phyloP scores from a whole-genome alignment of 495 filamentous ascomycete genomes.

The Ascodesmis nigricans region DNA sequence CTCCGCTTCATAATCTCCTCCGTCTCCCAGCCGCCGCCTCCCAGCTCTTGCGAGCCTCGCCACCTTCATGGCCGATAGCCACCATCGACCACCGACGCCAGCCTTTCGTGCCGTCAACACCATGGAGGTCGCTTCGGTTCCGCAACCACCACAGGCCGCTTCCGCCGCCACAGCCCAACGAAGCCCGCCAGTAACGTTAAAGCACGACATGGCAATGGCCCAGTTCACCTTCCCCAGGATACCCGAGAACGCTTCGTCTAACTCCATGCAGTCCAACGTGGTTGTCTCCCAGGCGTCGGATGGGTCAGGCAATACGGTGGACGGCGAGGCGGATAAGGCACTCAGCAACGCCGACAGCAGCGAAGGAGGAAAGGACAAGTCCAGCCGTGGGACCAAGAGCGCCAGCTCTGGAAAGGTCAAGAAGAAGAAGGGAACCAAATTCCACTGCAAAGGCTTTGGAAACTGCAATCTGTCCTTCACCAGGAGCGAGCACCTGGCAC shows the following conservation, averaged over 20 bases:
- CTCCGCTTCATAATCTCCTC: too few relatives aligned
- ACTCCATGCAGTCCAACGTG: not conserved
- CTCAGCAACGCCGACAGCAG: not conserved
- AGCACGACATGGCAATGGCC: not conserved
- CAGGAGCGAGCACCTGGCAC: conserved; percentile 80
- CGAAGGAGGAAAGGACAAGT: conserved; percentile 3
- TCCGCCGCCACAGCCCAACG: not conserved
- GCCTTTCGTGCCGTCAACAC: conserved; percentile 2
- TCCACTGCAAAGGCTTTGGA: conserved; percentile 94
- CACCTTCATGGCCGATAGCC: too few relatives aligned
- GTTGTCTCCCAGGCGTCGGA: not conserved
- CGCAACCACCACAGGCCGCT: conserved; percentile 1
- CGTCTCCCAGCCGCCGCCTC: too few relatives aligned
- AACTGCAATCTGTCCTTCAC: conserved; percentile 91
- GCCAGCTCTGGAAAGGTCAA: conserved; percentile 14
- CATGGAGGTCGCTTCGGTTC: not conserved
- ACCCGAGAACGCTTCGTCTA: not conserved
- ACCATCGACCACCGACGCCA: conserved; percentile 3
- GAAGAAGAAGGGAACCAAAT: conserved; percentile 79
- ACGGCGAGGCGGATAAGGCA: not conserved
- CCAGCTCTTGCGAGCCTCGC: too few relatives aligned
- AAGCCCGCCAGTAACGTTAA: not conserved
- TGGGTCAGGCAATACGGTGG: not conserved
- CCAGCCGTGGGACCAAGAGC: too few relatives aligned
- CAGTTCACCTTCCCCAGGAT: not conserved